phyloP scores from a whole-genome alignment of 495 filamentous ascomycete species.

The Podospora appendiculata region DNA sequence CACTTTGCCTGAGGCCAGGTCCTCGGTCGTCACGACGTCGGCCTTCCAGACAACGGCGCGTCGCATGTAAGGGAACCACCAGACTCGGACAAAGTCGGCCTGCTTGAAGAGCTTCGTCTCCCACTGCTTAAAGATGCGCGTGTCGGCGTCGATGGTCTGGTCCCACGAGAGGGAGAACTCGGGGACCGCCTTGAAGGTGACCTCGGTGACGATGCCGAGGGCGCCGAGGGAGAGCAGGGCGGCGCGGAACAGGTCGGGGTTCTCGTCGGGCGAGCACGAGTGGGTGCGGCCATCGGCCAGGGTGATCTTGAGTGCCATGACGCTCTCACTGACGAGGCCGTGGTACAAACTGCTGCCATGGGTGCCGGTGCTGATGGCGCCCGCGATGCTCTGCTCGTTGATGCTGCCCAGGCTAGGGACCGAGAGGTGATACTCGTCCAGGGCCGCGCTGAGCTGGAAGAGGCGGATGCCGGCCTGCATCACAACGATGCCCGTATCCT shows the following conservation, averaged over 20 bases:
- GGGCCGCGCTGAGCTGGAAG: conserved; percentile 54
- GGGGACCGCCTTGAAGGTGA: conserved; percentile 71
- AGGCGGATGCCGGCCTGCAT: conserved; percentile 83
- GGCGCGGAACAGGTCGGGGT: conserved; percentile 76
- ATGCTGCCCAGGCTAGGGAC: conserved; percentile 91
- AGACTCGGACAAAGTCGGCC: conserved; percentile 83
- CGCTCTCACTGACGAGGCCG: conserved; percentile 71
- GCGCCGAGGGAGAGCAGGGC: conserved; percentile 83
- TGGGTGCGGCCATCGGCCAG: conserved; percentile 72
- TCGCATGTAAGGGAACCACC: conserved; percentile 94
- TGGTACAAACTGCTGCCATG: conserved; percentile 83
- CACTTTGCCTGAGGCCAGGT: conserved; percentile 50
- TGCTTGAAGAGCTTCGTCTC: conserved; percentile 68
- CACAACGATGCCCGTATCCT: conserved; percentile 53
- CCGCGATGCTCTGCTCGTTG: conserved; percentile 86
- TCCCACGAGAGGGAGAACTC: conserved; percentile 77
- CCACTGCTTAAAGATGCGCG: conserved; percentile 64
- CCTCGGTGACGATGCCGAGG: conserved; percentile 81
- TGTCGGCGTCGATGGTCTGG: conserved; percentile 65
- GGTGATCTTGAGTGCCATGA: conserved; percentile 67
- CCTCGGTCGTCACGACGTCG: conserved; percentile 28
- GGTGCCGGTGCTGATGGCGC: conserved; percentile 86
- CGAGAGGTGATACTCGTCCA: conserved; percentile 67
- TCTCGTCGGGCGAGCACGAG: conserved; percentile 62
- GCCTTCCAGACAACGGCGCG: conserved; percentile 84